phyloP scores from a whole-genome alignment of 345 rosid species.

The Luvunga scandens region DNA sequence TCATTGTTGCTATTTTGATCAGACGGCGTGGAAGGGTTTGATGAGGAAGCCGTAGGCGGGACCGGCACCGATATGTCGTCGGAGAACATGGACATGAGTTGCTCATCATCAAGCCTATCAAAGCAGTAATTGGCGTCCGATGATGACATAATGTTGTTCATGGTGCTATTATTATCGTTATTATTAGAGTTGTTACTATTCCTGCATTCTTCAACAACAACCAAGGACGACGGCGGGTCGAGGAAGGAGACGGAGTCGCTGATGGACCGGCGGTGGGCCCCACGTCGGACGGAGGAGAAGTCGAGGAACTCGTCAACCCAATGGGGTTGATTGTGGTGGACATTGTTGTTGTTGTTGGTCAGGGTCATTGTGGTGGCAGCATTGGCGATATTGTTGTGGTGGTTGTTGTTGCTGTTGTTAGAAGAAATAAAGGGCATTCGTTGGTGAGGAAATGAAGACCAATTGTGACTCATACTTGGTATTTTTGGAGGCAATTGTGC shows the following conservation, averaged over 20 bases:
- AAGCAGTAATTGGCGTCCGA: slow-evolving; percentile 22
- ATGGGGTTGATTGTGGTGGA: slow-evolving; percentile 34
- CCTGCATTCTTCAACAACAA: slow-evolving; percentile 26
- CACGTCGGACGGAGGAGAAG: slow-evolving; percentile 68
- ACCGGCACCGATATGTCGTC: slow-evolving; percentile 39
- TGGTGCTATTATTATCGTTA: not conserved
- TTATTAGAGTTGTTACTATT: slow-evolving; percentile 9
- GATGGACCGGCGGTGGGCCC: slow-evolving; percentile 73
- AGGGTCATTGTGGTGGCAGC: slow-evolving; percentile 14
- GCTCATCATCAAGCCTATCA: slow-evolving; percentile 58
- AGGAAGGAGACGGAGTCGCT: slow-evolving; percentile 84
- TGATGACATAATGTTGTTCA: too few relatives aligned
- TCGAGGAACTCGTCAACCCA: slow-evolving; percentile 90
- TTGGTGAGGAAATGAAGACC: slow-evolving; percentile 55
- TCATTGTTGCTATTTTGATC: slow-evolving; percentile 64
- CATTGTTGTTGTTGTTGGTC: not conserved
- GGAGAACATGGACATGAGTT: slow-evolving; percentile 68
- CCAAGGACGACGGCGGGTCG: slow-evolving; percentile 35
- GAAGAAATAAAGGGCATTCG: slow-evolving; percentile 24
- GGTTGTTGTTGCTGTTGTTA: not conserved
- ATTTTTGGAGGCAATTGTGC: slow-evolving; percentile 67
- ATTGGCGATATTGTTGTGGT: not conserved
- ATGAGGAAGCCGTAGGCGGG: slow-evolving; percentile 30
- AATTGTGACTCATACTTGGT: slow-evolving; percentile 50
- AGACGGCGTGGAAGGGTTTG: slow-evolving; percentile 63